Percentiles rank a stretch among this genome's conserved stretches.
phyloP scores from a whole-genome alignment of 2,329 filamentous ascomycete species.

The Aspergillus calidoustus region DNA sequence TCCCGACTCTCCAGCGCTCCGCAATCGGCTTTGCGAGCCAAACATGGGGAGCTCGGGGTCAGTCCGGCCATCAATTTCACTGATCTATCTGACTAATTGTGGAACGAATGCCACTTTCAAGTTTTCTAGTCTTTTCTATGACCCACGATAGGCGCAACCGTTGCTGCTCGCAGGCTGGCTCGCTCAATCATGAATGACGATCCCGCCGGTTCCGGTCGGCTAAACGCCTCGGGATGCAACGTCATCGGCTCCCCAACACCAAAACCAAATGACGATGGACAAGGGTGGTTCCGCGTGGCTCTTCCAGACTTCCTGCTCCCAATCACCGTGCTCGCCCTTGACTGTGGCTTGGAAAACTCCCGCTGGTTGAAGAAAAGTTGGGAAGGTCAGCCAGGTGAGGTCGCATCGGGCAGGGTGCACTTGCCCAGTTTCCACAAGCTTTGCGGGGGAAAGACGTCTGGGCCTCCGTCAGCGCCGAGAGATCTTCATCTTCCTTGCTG shows the following conservation, averaged over 20 bases:
- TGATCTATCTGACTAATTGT: conserved; percentile 10
- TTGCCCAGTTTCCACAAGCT: background rate
- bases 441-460: conserved; percentile 10
- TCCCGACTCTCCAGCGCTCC: background rate
- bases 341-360: conserved; percentile 3
- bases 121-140: conserved; percentile 4
- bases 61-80: background rate
- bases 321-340: background rate
- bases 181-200: background rate
- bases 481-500: conserved; percentile 18
- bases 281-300: conserved; percentile 7
- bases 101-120: background rate
- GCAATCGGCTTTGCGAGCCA: background rate
- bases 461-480: conserved; percentile 17
- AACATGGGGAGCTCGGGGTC: background rate
- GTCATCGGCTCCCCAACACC: background rate
- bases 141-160: background rate
- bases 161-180: background rate
- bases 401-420: background rate
- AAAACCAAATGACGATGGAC: conserved; percentile 1
- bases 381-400: conserved; percentile 4
- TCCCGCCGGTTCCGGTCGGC: background rate
- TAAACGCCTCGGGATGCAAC: background rate
- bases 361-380: background rate
- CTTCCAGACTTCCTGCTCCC: background rate